Percentiles rank a stretch among this genome's conserved stretches.
phyloP scores from a whole-genome alignment of 129 eudicot genomes.

The Scalesia atractyloides region DNA sequence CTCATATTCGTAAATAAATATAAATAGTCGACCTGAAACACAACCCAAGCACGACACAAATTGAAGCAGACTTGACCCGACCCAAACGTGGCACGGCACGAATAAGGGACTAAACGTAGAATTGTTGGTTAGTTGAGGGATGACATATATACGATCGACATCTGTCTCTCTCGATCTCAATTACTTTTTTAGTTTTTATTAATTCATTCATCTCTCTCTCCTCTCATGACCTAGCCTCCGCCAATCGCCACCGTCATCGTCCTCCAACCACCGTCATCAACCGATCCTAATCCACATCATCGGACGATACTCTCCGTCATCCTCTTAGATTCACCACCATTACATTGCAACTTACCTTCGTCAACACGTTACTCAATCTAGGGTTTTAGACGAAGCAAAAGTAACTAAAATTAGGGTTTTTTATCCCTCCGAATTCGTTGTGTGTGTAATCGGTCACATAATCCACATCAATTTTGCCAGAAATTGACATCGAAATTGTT shows the following conservation, averaged over 20 bases:
- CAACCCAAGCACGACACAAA: too few species aligned
- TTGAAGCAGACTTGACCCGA: too few species aligned
- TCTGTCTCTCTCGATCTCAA: constrained; percentile 11
- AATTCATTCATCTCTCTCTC: neutral
- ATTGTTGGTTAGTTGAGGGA: constrained; percentile 10
- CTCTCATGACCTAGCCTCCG: constrained; percentile 24
- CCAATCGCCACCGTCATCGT: constrained; percentile 26
- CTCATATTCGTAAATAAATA: too few species aligned
- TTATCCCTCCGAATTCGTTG: neutral
- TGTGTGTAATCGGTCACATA: constrained; percentile 21
- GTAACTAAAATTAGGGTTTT: constrained; percentile 33
- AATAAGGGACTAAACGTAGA: constrained; percentile 6
- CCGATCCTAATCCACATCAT: constrained; percentile 22
- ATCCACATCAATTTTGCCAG: constrained; percentile 16
- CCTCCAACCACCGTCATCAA: neutral
- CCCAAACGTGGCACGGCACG: too few species aligned
- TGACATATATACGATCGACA: constrained; percentile 1
- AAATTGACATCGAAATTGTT: constrained; percentile 19
- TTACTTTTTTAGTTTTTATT: constrained; percentile 1
- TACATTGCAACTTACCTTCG: constrained; percentile 15
- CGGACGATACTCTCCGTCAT: constrained; percentile 4
- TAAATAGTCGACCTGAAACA: too few species aligned
- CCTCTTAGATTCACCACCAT: constrained; percentile 20
- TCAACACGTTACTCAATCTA: constrained; percentile 28
- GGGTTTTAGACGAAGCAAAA: constrained; percentile 30